These are phyloP conservation scores for Curvularia eragrostidis DNA, from an alignment of 2,329 filamentous ascomycete genomes.

Conservation along the genomic window DNA sequence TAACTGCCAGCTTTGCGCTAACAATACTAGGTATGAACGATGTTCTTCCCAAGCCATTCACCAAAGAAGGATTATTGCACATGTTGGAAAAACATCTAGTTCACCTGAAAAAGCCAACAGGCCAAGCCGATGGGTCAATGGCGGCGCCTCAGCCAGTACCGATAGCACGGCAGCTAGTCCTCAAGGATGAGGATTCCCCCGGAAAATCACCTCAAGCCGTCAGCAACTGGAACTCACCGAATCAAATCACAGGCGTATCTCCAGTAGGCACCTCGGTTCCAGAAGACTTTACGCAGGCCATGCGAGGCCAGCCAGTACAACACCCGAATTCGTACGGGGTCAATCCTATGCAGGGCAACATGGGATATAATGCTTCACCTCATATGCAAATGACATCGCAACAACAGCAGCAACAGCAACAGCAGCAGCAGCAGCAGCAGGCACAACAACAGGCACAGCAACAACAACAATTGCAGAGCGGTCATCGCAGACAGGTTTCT, in stretches of 20 bases:
- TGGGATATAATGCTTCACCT: slow-evolving; percentile 50
- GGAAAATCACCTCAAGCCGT: slow-evolving; percentile 66
- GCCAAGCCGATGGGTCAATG: slow-evolving; percentile 52
- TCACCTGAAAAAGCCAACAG: slow-evolving; percentile 74
- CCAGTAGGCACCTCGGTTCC: slow-evolving; percentile 58
- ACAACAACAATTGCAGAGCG: slow-evolving; percentile 27
- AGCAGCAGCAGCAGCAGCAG: slow-evolving; percentile 35
- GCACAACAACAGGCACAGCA: slow-evolving; percentile 33
- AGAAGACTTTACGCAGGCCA: slow-evolving; percentile 56
- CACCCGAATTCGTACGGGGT: slow-evolving; percentile 50
- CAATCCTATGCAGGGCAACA: slow-evolving; percentile 41
- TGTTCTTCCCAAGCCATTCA: slow-evolving; percentile 96
- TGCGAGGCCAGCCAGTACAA: slow-evolving; percentile 47
- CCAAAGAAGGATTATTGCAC: slow-evolving; percentile 77
- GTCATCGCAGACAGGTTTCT: slow-evolving; percentile 65
- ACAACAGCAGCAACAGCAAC: slow-evolving; percentile 2
- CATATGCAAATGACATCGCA: slow-evolving; percentile 49
- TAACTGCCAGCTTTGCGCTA: slow-evolving; percentile 19
- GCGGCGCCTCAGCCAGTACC: slow-evolving; percentile 60
- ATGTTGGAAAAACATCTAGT: slow-evolving; percentile 87
- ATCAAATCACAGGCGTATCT: slow-evolving; percentile 64
- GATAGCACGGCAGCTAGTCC: slow-evolving; percentile 59
- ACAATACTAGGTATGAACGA: slow-evolving; percentile 85
- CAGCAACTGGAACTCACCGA: slow-evolving; percentile 70
- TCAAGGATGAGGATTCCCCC: slow-evolving; percentile 69